A percentile compares a stretch with the other conserved stretches of the same genome.
These are phyloP conservation scores for Colletotrichum salicis DNA, from an alignment of 2,329 filamentous ascomycete genomes.

Conservation along the genomic window DNA sequence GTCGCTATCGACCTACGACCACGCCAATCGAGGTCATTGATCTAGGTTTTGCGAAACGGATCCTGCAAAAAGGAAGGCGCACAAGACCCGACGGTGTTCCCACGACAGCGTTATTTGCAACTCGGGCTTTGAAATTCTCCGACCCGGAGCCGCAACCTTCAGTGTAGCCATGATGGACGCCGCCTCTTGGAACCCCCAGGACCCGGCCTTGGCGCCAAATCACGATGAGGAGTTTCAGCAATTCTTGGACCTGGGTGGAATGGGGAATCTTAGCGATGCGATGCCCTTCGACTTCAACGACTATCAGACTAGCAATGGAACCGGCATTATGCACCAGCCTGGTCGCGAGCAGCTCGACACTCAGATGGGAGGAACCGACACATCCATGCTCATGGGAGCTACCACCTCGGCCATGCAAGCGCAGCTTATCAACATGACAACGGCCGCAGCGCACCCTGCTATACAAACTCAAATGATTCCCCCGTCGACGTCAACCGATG, in stretches of 20 bases:
- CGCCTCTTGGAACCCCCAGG: slow-evolving; percentile 65
- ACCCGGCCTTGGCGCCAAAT: slow-evolving; percentile 62
- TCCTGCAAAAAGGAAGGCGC: background rate
- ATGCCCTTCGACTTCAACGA: slow-evolving; percentile 70
- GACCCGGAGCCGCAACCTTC: background rate
- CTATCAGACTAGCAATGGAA: slow-evolving; percentile 55
- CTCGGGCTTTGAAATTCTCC: background rate
- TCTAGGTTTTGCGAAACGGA: background rate
- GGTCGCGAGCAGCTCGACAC: slow-evolving; percentile 58
- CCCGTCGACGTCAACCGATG: slow-evolving; percentile 59
- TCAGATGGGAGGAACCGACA: slow-evolving; percentile 59
- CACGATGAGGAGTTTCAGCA: slow-evolving; percentile 72
- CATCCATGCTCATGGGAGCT: slow-evolving; percentile 48
- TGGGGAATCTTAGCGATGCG: slow-evolving; percentile 62
- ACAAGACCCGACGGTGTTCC: background rate
- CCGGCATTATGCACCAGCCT: slow-evolving; percentile 52
- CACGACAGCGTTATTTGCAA: background rate
- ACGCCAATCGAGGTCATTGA: background rate
- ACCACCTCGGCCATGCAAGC: slow-evolving; percentile 44
- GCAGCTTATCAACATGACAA: slow-evolving; percentile 61
- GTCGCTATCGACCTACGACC: slow-evolving; percentile 6
- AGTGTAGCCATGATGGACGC: slow-evolving; percentile 62
- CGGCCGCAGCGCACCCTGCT: slow-evolving; percentile 54
- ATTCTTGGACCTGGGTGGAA: slow-evolving; percentile 69
- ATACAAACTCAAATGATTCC: slow-evolving; percentile 59